Evolutionary conservation across 805 yeast genomes (phyloP).

Genomic region (Spathaspora passalidarum): DNA sequence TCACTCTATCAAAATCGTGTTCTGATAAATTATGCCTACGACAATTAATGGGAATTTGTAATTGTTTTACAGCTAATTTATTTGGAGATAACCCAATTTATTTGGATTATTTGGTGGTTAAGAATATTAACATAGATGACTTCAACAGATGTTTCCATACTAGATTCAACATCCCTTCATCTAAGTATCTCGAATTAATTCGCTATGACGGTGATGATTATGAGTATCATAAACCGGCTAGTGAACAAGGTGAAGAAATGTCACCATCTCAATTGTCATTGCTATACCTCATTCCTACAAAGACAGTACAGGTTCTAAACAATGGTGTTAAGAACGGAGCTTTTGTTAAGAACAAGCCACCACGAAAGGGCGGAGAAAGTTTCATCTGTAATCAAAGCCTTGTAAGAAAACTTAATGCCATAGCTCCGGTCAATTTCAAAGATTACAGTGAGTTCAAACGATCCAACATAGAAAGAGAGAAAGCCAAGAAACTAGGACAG

Average conservation of each 20-base stretch:
- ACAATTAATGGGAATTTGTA: conserved; percentile 57
- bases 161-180: conserved; percentile 13
- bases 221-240: conserved; percentile 21
- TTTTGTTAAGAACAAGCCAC: conserved; percentile 41
- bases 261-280: conserved; percentile 32
- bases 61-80: conserved; percentile 37
- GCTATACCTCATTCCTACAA: conserved; percentile 20
- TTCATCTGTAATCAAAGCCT: conserved; percentile 29
- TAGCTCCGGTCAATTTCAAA: not conserved
- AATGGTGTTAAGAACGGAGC: conserved; percentile 65
- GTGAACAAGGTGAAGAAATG: not conserved
- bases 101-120: conserved; percentile 51
- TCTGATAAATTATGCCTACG: conserved; percentile 74
- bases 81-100: conserved; percentile 29
- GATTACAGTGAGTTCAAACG: conserved; percentile 33
- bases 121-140: conserved; percentile 23
- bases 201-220: conserved; percentile 20
- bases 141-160: conserved; percentile 41
- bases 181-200: conserved; percentile 18
- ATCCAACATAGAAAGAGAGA: conserved; percentile 22
- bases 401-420: conserved; percentile 9
- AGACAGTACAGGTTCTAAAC: conserved; percentile 40
- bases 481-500: conserved; percentile 24
- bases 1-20: conserved; percentile 79
- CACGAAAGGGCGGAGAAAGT: conserved; percentile 44